Evolutionary conservation across 129 eudicot genomes (phyloP).

Genomic region (Ambrosia trifida): DNA sequence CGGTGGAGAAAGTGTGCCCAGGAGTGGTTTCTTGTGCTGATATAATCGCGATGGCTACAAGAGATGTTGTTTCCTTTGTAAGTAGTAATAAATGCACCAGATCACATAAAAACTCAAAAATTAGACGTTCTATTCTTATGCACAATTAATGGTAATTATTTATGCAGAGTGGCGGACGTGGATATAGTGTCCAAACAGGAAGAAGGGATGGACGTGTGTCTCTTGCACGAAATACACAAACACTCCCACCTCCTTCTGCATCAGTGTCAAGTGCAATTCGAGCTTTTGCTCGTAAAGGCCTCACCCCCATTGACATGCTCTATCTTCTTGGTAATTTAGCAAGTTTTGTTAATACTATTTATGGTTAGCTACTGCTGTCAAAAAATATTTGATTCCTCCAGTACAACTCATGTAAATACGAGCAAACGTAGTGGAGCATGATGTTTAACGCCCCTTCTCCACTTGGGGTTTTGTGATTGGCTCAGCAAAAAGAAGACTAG

Average conservation of each 20-base stretch:
- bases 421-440: too few relatives aligned
- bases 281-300: conserved; percentile 40
- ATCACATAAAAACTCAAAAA: neutral
- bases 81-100: neutral
- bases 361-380: too few relatives aligned
- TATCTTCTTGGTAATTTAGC: conserved; percentile 52
- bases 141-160: neutral
- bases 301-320: conserved; percentile 49
- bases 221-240: conserved; percentile 30
- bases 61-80: conserved; percentile 52
- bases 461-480: too few relatives aligned
- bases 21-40: conserved; percentile 73
- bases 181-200: conserved; percentile 53
- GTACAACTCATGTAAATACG: too few relatives aligned
- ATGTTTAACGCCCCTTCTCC: too few relatives aligned
- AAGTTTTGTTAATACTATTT: too few relatives aligned
- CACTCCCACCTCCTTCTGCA: conserved; percentile 53
- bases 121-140: too few relatives aligned
- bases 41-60: conserved; percentile 54
- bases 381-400: too few relatives aligned
- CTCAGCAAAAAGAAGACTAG: too few relatives aligned
- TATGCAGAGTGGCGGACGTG: conserved; percentile 56
- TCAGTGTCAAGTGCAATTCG: conserved; percentile 43
- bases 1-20: conserved; percentile 50
- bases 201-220: conserved; percentile 64